phyloP scores from a whole-genome alignment of 129 eudicot genomes.

The Daucus carota region DNA sequence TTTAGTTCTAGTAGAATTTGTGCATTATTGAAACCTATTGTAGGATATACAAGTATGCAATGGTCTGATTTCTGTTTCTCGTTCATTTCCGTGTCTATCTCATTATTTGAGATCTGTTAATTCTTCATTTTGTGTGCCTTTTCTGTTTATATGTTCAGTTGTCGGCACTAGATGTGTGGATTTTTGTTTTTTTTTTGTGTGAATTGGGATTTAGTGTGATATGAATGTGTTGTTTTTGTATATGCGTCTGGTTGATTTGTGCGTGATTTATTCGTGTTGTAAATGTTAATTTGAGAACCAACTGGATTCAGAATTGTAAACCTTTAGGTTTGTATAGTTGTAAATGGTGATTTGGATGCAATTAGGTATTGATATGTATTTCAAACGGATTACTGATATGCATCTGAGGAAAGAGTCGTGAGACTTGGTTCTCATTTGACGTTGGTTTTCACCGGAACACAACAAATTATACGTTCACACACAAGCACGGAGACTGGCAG shows the following conservation, averaged over 20 bases:
- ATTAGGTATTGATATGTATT: neutral
- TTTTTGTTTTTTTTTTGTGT: neutral
- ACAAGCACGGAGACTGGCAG: too few species aligned
- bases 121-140: neutral
- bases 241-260: neutral
- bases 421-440: too few species aligned
- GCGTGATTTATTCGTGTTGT: neutral
- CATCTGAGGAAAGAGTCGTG: too few species aligned
- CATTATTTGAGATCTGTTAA: neutral
- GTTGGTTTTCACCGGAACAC: too few species aligned
- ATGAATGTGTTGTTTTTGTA: neutral
- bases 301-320: neutral
- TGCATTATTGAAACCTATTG: too few species aligned
- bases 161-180: neutral
- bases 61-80: too few species aligned
- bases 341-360: neutral
- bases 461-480: too few species aligned
- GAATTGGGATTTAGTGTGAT: neutral
- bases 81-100: neutral
- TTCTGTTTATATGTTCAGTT: neutral
- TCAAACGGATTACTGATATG: too few species aligned
- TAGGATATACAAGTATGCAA: too few species aligned
- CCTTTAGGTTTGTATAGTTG: neutral
- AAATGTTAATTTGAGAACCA: neutral
- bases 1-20: too few species aligned